Conservation (phyloP, 2,329 filamentous ascomycete genomes). For the Pyricularia sp. region DNA sequence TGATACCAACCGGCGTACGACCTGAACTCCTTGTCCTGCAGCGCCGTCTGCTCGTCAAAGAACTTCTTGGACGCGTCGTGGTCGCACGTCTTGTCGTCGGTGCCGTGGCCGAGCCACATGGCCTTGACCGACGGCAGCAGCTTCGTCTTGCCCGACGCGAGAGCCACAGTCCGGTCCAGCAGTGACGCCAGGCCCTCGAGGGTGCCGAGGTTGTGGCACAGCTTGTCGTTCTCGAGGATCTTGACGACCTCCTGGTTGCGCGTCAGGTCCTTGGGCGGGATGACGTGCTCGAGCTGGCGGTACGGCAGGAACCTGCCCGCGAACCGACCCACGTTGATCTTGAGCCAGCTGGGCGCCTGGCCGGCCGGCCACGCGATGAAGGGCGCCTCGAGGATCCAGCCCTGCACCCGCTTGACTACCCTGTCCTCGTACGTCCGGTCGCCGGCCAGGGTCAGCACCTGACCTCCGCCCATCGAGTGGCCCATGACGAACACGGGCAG, state of each 20-base stretch:
- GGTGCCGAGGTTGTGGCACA: constrained; percentile 78
- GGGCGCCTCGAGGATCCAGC: constrained; percentile 69
- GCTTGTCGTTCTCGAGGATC: constrained; percentile 52
- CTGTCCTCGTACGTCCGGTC: constrained; percentile 31
- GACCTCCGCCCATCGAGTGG: constrained; percentile 83
- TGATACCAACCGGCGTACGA: constrained; percentile 73
- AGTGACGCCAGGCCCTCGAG: constrained; percentile 67
- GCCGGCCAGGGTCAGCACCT: constrained; percentile 55
- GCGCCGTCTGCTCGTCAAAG: constrained; percentile 40
- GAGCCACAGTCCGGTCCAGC: constrained; percentile 59
- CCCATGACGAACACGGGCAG: constrained; percentile 76
- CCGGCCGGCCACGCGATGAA: constrained; percentile 65
- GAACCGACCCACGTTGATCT: constrained; percentile 56
- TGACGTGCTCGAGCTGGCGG: constrained; percentile 54
- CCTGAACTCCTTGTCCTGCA: constrained; percentile 62
- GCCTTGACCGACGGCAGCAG: constrained; percentile 39
- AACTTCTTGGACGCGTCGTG: constrained; percentile 56
- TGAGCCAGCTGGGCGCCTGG: constrained; percentile 53
- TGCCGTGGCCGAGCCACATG: constrained; percentile 69
- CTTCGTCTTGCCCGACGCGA: constrained; percentile 46
- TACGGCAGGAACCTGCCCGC: constrained; percentile 59
- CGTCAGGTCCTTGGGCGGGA: constrained; percentile 55
- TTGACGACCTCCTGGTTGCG: constrained; percentile 57
- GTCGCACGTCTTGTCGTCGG: constrained; percentile 60
- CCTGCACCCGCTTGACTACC: constrained; percentile 52